Conservation (phyloP, 345 rosid genomes). For the Camelina sativa region DNA sequence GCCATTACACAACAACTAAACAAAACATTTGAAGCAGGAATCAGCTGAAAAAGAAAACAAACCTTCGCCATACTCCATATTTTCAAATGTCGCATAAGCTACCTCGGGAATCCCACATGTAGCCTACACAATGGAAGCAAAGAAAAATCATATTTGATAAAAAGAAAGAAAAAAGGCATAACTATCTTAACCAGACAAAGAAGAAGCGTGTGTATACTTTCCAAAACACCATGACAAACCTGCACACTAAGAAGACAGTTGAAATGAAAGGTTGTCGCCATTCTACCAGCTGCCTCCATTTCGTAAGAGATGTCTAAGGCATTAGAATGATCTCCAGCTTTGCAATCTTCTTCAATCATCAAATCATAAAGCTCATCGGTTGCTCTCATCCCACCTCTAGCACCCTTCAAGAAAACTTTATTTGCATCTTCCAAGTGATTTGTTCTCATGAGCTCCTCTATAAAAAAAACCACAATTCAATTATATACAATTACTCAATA, state of each 20-base stretch:
- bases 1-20: constrained; percentile 31
- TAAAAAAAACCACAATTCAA: constrained; percentile 25
- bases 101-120: constrained; percentile 94
- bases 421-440: constrained; percentile 87
- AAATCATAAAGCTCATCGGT: constrained; percentile 82
- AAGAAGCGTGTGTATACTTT: constrained; percentile 10
- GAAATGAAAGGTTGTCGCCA: constrained; percentile 95
- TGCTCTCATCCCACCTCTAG: constrained; percentile 80
- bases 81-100: constrained; percentile 89
- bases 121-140: constrained; percentile 58
- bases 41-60: constrained; percentile 33
- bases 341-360: constrained; percentile 88
- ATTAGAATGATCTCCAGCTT: constrained; percentile 93
- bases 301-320: constrained; percentile 89
- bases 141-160: constrained; percentile 36
- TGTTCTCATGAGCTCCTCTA: constrained; percentile 83
- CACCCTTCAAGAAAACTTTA: constrained; percentile 83
- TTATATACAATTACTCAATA: constrained; percentile 12
- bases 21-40: constrained; percentile 11
- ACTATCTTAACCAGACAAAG: constrained; percentile 23
- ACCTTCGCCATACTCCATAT: constrained; percentile 99
- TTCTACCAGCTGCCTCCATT: constrained; percentile 96
- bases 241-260: constrained; percentile 96
- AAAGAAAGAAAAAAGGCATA: constrained; percentile 2
- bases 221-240: constrained; percentile 50